These are phyloP conservation scores for Musa schizocarpa DNA, from an alignment of 176 grass and related monocot species.

Conservation along the genomic window DNA sequence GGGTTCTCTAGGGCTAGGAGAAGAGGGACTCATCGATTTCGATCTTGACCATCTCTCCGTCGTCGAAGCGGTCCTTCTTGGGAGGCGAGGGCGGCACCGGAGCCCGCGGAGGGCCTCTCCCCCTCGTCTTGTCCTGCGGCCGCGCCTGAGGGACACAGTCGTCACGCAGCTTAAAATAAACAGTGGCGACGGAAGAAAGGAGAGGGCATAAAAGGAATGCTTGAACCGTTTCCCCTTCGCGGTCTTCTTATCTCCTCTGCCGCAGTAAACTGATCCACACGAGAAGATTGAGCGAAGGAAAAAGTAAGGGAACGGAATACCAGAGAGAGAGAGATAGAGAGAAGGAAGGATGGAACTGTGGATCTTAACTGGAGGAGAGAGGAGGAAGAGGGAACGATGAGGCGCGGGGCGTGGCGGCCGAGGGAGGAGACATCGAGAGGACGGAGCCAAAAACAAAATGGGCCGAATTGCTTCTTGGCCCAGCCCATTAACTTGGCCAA, in stretches of 20 bases:
- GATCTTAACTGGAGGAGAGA: too few relatives aligned
- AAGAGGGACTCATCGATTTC: conserved; percentile 62
- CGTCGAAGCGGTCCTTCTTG: conserved; percentile 58
- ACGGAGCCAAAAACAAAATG: not conserved
- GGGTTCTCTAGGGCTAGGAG: conserved; percentile 14
- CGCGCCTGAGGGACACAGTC: conserved; percentile 26
- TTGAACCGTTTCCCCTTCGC: conserved; percentile 67
- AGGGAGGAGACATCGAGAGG: not conserved
- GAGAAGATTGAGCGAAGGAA: not conserved
- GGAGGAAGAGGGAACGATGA: not conserved
- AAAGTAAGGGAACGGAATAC: not conserved
- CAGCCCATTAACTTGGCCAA: not conserved
- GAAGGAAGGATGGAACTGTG: not conserved
- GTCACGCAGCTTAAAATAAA: not conserved
- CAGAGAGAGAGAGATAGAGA: not conserved
- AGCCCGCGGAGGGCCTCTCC: conserved; percentile 42
- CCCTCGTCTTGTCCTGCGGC: conserved; percentile 57
- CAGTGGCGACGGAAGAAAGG: not conserved
- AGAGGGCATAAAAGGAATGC: not conserved
- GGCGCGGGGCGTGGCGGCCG: conserved; percentile 12
- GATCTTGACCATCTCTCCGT: conserved; percentile 41
- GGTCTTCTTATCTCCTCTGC: conserved; percentile 66
- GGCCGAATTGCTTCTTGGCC: not conserved
- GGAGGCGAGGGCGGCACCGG: conserved; percentile 41
- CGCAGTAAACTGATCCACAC: conserved; percentile 41